Evolutionary conservation across 441 rosid species (phyloP).

Genomic region (Biscutella laevigata): DNA sequence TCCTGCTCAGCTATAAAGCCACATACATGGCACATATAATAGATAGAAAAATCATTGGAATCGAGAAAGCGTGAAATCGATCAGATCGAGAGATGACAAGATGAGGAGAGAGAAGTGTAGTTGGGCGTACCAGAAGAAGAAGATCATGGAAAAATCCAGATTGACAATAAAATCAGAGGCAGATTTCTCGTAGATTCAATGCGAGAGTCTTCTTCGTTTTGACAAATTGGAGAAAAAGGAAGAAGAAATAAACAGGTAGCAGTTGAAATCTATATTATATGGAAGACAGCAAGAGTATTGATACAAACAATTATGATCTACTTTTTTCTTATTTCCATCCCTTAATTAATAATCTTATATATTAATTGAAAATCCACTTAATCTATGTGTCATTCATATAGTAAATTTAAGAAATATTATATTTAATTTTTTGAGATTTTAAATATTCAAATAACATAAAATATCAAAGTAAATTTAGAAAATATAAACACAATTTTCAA

Average conservation of each 20-base stretch:
- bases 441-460: no score
- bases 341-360: no score
- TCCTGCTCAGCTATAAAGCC: not conserved
- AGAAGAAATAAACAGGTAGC: not conserved
- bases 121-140: conserved; percentile 9
- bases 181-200: not conserved
- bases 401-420: no score
- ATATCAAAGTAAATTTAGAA: no score
- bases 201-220: conserved; percentile 13
- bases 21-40: not conserved
- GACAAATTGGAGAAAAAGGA: conserved; percentile 16
- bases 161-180: not conserved
- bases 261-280: not conserved
- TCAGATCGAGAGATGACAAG: conserved; percentile 12
- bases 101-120: not conserved
- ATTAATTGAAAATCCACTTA: no score
- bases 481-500: no score
- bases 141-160: not conserved
- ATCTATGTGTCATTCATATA: no score
- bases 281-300: not conserved
- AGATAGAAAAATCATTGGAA: not conserved
- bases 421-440: no score
- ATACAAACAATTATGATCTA: not conserved
- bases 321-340: not conserved
- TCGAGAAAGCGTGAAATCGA: not conserved